A percentile compares a stretch with the other conserved stretches of the same genome.
Evolutionary conservation across 495 filamentous ascomycete genomes (phyloP).

Genomic region (Hyaloscypha variabilis): DNA sequence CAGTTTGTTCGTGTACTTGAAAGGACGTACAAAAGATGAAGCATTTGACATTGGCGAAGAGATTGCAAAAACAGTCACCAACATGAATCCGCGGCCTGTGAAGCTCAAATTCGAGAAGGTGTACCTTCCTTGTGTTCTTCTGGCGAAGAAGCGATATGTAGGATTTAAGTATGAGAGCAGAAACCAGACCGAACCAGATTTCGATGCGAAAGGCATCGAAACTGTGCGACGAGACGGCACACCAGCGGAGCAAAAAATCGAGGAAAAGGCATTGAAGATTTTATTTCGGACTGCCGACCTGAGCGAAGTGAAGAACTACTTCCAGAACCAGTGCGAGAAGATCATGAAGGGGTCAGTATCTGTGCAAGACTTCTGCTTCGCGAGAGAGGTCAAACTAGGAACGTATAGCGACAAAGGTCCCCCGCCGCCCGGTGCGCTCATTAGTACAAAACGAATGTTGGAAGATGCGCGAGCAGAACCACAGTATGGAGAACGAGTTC

Average conservation of each 20-base stretch:
- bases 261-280: slow-evolving; percentile 84
- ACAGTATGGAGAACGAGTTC: slow-evolving; percentile 93
- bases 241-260: slow-evolving; percentile 94
- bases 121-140: slow-evolving; percentile 89
- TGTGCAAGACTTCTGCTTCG: slow-evolving; percentile 95
- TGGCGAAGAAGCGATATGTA: slow-evolving; percentile 97
- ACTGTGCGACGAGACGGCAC: slow-evolving; percentile 94
- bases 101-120: slow-evolving; percentile 99
- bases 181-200: slow-evolving; percentile 79
- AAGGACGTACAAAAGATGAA: slow-evolving; percentile 81
- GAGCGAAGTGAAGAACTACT: slow-evolving; percentile 87
- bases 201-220: slow-evolving; percentile 98
- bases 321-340: slow-evolving; percentile 87
- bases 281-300: slow-evolving; percentile 90
- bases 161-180: slow-evolving; percentile 93
- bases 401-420: slow-evolving; percentile 81
- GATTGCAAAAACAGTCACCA: slow-evolving; percentile 86
- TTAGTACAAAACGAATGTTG: slow-evolving; percentile 82
- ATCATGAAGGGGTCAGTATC: slow-evolving; percentile 89
- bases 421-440: slow-evolving; percentile 83
- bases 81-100: slow-evolving; percentile 87
- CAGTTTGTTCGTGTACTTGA: slow-evolving; percentile 90
- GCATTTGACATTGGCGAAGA: slow-evolving; percentile 93
- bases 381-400: slow-evolving; percentile 87
- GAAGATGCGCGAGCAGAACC: slow-evolving; percentile 86